phyloP scores from a whole-genome alignment of 306 rosid genomes.

The Herpetospermum pedunculosum region DNA sequence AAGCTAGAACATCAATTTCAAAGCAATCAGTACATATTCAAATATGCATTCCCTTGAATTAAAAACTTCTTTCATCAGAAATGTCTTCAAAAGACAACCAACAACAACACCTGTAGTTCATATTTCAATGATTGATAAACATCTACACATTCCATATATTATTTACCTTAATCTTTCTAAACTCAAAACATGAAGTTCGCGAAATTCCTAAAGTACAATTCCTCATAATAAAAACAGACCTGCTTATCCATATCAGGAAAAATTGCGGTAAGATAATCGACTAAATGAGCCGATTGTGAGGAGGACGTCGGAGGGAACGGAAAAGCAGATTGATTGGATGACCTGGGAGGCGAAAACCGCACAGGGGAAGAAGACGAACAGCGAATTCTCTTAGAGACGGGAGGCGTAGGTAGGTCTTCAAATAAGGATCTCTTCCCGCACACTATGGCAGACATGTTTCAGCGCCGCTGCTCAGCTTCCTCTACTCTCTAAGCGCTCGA shows the following conservation, averaged over 20 bases:
- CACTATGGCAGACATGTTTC: slow-evolving; percentile 93
- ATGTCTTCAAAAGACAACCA: not conserved
- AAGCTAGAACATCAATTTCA: slow-evolving; percentile 23
- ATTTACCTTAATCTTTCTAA: not conserved
- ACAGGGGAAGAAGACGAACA: slow-evolving; percentile 54
- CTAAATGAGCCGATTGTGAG: slow-evolving; percentile 19
- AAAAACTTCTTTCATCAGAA: not conserved
- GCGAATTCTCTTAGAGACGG: slow-evolving; percentile 55
- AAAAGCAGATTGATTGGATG: slow-evolving; percentile 16
- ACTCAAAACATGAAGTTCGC: not conserved
- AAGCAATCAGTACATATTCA: not conserved
- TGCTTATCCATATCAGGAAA: slow-evolving; percentile 77
- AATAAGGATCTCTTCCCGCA: slow-evolving; percentile 95
- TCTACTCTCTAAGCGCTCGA: slow-evolving; percentile 18
- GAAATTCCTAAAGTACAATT: not conserved
- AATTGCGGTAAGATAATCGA: slow-evolving; percentile 40
- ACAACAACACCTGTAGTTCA: not conserved
- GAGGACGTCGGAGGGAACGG: slow-evolving; percentile 14
- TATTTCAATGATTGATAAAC: not conserved
- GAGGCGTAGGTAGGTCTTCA: slow-evolving; percentile 49
- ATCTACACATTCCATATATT: not conserved
- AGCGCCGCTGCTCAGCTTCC: slow-evolving; percentile 40
- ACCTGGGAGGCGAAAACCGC: slow-evolving; percentile 32
- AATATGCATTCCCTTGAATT: not conserved
- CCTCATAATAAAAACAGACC: slow-evolving; percentile 29